Evolutionary conservation across 2,329 filamentous ascomycete species (phyloP).

Genomic region (Neonectria faginata): DNA sequence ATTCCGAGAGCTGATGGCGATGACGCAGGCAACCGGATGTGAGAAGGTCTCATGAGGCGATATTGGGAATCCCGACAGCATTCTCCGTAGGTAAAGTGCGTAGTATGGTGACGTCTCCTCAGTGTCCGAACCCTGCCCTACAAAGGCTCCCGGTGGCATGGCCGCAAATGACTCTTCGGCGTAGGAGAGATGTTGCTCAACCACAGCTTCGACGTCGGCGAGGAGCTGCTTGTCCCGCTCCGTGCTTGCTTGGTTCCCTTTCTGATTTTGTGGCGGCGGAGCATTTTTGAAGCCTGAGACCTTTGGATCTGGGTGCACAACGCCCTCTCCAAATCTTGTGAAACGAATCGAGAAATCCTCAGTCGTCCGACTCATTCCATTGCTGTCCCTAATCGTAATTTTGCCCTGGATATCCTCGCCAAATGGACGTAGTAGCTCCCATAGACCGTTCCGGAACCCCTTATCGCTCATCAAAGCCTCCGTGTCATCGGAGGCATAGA

Average conservation of each 20-base stretch:
- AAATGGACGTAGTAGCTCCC: slow-evolving; percentile 89
- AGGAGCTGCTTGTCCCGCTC: slow-evolving; percentile 54
- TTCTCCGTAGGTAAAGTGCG: slow-evolving; percentile 82
- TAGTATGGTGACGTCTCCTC: slow-evolving; percentile 81
- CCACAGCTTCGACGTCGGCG: slow-evolving; percentile 80
- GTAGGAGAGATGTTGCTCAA: slow-evolving; percentile 82
- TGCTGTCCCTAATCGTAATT: slow-evolving; percentile 89
- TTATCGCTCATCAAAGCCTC: slow-evolving; percentile 84
- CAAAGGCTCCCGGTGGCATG: slow-evolving; percentile 51
- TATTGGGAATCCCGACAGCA: slow-evolving; percentile 83
- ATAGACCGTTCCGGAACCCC: slow-evolving; percentile 83
- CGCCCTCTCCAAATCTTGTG: slow-evolving; percentile 72
- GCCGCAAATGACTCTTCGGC: slow-evolving; percentile 71
- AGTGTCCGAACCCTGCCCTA: slow-evolving; percentile 56
- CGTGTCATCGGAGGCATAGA: slow-evolving; percentile 88
- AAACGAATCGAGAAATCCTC: slow-evolving; percentile 95
- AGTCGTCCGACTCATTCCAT: slow-evolving; percentile 82
- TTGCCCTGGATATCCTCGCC: slow-evolving; percentile 90
- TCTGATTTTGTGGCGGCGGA: slow-evolving; percentile 54
- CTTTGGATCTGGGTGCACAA: slow-evolving; percentile 63
- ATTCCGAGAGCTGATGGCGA: slow-evolving; percentile 93
- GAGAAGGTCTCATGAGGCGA: slow-evolving; percentile 92
- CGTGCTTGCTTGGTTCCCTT: slow-evolving; percentile 44
- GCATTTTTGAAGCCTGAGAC: slow-evolving; percentile 44
- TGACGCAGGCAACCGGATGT: slow-evolving; percentile 93